Percentiles rank a stretch among this genome's conserved stretches.
phyloP scores from a whole-genome alignment of 2,329 filamentous ascomycete genomes.

The Fusarium udum region DNA sequence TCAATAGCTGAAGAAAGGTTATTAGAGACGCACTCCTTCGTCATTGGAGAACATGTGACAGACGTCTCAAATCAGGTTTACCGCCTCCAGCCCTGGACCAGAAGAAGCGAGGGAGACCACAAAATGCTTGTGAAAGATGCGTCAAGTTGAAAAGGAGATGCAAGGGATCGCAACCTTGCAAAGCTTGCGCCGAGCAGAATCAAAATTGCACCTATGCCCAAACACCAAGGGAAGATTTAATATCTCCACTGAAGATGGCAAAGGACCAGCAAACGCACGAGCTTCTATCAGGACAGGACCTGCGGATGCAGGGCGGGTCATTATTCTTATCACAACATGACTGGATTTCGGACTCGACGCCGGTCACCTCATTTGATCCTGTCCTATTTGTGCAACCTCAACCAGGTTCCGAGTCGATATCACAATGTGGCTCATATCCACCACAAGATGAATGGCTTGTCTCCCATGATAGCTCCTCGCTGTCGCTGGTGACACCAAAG shows the following conservation, averaged over 20 bases:
- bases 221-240: background rate
- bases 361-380: background rate
- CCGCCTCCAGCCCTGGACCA: background rate
- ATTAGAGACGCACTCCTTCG: constrained; percentile 17
- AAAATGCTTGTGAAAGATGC: constrained; percentile 2
- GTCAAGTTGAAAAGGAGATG: constrained; percentile 13
- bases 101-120: constrained; percentile 4
- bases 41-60: constrained; percentile 19
- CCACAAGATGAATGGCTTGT: background rate
- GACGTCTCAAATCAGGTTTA: background rate
- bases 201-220: background rate
- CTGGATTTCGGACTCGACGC: background rate
- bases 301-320: background rate
- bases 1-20: background rate
- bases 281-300: background rate
- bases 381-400: background rate
- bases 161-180: background rate
- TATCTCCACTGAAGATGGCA: background rate
- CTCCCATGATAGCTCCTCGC: background rate
- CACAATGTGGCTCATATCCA: background rate
- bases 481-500: background rate
- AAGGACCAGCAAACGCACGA: background rate
- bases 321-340: background rate
- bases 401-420: background rate
- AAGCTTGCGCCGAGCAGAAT: constrained; percentile 1